Evolutionary conservation across 2,329 filamentous ascomycete species (phyloP), one percentile per base, ranked within the genome.

Genomic region (Lasiodiplodia gonubiensis): DNA sequence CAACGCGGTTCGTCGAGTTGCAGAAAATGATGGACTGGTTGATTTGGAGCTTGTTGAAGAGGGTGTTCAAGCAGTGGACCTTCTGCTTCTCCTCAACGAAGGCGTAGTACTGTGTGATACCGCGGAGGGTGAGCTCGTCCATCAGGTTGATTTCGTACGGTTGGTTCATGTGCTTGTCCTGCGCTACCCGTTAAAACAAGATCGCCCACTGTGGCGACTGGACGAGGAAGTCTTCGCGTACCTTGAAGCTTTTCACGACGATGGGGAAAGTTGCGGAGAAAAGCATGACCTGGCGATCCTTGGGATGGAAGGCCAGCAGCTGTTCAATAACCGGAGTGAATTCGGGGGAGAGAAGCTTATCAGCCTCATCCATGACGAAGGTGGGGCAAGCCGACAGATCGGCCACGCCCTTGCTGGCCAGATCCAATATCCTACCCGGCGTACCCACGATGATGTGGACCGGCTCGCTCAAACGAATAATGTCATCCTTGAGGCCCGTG

Each of bases 1-100:
- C 95, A 69, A 99, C 95, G 71, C 95, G 92, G 80, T 98, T 98
- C 65, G 95, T 99, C 49, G 95, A 99, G 82, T 99, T 99, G 84
- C 95, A 99, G 84, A 99, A 99, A 79, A 99, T 99, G 83, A 99
- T 99, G 70, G 96, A 99, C 84, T 99, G 95, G 83, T 99, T 99
- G 83, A 99, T 99, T 81, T 99, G 94, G 18, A 99, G 89, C 82
- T 97, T 97, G 73, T 94, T 97, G 85, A 99, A 99, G 70, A 99
- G 90, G 0, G 95, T 99, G 84, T 99, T 99, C 71, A 99, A 84
- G 80, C 95, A 99, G 83, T 99, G 96, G 23, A 99, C 95, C 83
- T 99, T 99, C 79, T 97, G 93, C 83, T 97, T 97, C 83, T 99
- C 95, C 81, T 99, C 95, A 64, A 99, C 96, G 73, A 98, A 99